Percentiles rank a stretch among this genome's conserved stretches.
Evolutionary conservation across 345 rosid species (phyloP).

Genomic region (Citrus inodora): DNA sequence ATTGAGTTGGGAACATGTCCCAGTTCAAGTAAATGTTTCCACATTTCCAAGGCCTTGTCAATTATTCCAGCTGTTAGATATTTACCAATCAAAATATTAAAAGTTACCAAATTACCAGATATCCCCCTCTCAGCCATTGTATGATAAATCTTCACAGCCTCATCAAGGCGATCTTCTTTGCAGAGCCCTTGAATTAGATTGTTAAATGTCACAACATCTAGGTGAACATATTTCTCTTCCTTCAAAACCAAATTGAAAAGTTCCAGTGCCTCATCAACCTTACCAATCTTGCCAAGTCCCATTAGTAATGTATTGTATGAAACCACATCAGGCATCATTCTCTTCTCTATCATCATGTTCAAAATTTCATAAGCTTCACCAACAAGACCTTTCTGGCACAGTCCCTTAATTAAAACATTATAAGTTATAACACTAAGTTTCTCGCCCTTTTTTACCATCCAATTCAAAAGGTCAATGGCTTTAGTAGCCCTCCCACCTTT

Average conservation of each 20-base stretch:
- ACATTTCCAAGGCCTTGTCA: slow-evolving; percentile 48
- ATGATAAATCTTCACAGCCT: slow-evolving; percentile 46
- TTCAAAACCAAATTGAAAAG: slow-evolving; percentile 38
- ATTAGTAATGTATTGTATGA: slow-evolving; percentile 52
- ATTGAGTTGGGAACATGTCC: slow-evolving; percentile 42
- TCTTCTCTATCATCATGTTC: slow-evolving; percentile 52
- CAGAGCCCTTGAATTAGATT: slow-evolving; percentile 54
- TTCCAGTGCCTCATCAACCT: slow-evolving; percentile 52
- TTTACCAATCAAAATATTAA: slow-evolving; percentile 42
- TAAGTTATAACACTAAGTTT: slow-evolving; percentile 47
- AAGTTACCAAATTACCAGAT: slow-evolving; percentile 41
- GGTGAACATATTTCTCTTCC: slow-evolving; percentile 34
- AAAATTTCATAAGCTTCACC: slow-evolving; percentile 48
- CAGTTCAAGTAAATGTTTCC: slow-evolving; percentile 46
- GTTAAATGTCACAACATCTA: slow-evolving; percentile 48
- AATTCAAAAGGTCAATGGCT: slow-evolving; percentile 52
- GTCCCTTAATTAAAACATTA: slow-evolving; percentile 50
- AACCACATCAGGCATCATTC: slow-evolving; percentile 46
- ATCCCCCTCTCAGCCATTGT: slow-evolving; percentile 43
- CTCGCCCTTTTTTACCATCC: slow-evolving; percentile 48
- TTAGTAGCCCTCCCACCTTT: slow-evolving; percentile 41
- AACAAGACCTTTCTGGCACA: slow-evolving; percentile 53
- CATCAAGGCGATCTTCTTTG: slow-evolving; percentile 38
- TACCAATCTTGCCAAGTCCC: slow-evolving; percentile 49
- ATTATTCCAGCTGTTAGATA: slow-evolving; percentile 44